These are phyloP conservation scores for Orbilia quercus DNA, from an alignment of 2,329 filamentous ascomycete species.

Conservation along the genomic window DNA sequence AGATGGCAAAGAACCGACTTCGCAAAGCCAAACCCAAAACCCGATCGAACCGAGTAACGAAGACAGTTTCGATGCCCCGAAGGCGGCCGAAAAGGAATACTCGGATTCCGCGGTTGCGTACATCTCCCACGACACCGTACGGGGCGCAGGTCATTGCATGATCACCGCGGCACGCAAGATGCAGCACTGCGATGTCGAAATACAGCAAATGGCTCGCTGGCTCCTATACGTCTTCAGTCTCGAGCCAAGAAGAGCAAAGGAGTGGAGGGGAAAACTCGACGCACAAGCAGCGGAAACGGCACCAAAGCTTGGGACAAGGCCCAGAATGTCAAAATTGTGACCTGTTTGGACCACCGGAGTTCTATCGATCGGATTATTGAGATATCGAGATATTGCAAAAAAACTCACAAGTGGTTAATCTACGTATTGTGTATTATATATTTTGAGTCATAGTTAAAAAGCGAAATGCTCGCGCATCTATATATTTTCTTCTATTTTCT, in stretches of 20 bases:
- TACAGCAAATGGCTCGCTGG: slow-evolving; percentile 1
- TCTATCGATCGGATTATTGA: too few relatives aligned
- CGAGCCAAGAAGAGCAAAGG: slow-evolving; percentile 2
- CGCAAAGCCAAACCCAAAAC: too few relatives aligned
- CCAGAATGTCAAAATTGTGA: slow-evolving; percentile 13
- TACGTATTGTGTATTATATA: too few relatives aligned
- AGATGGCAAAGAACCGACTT: too few relatives aligned
- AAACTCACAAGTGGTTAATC: neutral
- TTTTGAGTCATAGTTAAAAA: neutral
- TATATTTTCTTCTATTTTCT: neutral
- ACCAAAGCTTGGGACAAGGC: neutral
- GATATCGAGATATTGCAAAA: too few relatives aligned
- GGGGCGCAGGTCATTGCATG: slow-evolving; percentile 31
- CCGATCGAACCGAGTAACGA: neutral
- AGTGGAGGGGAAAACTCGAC: slow-evolving; percentile 22
- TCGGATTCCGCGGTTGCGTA: slow-evolving; percentile 11
- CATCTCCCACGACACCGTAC: slow-evolving; percentile 26
- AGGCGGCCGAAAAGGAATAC: neutral
- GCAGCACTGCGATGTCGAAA: slow-evolving; percentile 24
- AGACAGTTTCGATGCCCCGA: too few relatives aligned
- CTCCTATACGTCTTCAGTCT: neutral
- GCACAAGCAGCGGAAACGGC: neutral
- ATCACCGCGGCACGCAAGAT: slow-evolving; percentile 26
- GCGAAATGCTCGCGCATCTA: neutral
- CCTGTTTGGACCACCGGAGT: too few relatives aligned